Conservation (phyloP, 2,329 filamentous ascomycete species). For the Chrysosphaeria jannelii region DNA sequence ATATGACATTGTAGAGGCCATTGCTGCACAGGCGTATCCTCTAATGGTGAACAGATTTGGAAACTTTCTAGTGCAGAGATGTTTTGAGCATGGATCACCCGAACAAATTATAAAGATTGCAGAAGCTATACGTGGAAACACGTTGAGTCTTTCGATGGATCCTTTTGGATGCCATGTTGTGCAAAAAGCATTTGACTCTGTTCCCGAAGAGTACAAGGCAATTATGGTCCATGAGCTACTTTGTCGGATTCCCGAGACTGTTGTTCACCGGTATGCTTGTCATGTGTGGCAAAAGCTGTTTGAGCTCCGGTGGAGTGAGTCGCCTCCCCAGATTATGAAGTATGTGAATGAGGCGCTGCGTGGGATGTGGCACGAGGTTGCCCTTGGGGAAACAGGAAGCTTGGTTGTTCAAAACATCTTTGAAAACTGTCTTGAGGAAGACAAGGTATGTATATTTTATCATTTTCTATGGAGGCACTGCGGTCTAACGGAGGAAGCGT, state of each 20-base stretch:
- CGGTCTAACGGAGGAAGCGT: slow-evolving; percentile 34
- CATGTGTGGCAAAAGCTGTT: slow-evolving; percentile 99
- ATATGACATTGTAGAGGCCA: slow-evolving; percentile 87
- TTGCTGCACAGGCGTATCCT: slow-evolving; percentile 78
- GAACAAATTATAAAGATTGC: slow-evolving; percentile 91
- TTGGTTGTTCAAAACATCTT: slow-evolving; percentile 98
- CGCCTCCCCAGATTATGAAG: slow-evolving; percentile 92
- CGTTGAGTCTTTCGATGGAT: slow-evolving; percentile 86
- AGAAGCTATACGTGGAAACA: slow-evolving; percentile 77
- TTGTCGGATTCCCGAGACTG: slow-evolving; percentile 82
- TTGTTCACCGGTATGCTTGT: slow-evolving; percentile 94
- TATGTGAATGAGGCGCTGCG: slow-evolving; percentile 85
- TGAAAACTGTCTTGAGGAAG: slow-evolving; percentile 93
- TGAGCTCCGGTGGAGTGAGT: slow-evolving; percentile 81
- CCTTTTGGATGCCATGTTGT: slow-evolving; percentile 95
- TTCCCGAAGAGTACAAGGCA: slow-evolving; percentile 90
- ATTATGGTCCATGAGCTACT: slow-evolving; percentile 97
- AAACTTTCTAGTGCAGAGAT: slow-evolving; percentile 93
- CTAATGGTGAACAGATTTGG: slow-evolving; percentile 97
- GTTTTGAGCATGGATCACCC: slow-evolving; percentile 89
- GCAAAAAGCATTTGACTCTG: slow-evolving; percentile 94
- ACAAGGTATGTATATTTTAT: slow-evolving; percentile 47
- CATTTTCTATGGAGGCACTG: no score
- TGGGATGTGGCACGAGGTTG: slow-evolving; percentile 98
- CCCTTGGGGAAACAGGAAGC: slow-evolving; percentile 86